phyloP scores from a whole-genome alignment of 1,284 basidiomycete species.

The Fomitopsis palustris region DNA sequence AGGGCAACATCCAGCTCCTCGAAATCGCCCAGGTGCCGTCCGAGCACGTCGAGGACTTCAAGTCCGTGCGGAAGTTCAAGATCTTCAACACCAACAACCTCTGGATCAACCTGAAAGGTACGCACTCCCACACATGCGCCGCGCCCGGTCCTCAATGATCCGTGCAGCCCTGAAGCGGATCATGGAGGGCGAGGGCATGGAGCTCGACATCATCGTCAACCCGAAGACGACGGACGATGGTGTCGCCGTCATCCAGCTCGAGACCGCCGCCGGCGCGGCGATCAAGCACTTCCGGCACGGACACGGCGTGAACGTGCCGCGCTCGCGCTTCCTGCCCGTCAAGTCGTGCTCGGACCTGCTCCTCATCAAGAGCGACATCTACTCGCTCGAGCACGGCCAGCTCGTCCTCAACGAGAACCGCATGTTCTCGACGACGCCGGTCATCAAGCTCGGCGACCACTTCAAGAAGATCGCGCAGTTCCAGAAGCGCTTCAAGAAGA shows the following conservation, averaged over 20 bases:
- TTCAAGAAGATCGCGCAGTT: conserved; percentile 93
- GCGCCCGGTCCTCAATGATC: not conserved
- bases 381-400: conserved; percentile 91
- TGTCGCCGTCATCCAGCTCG: conserved; percentile 73
- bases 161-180: conserved; percentile 75
- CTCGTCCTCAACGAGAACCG: conserved; percentile 86
- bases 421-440: conserved; percentile 92
- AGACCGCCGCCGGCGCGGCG: conserved; percentile 95
- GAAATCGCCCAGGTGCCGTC: conserved; percentile 98
- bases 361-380: conserved; percentile 95
- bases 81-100: conserved; percentile 98
- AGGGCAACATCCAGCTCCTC: conserved; percentile 89
- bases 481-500: conserved; percentile 97
- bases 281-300: conserved; percentile 96
- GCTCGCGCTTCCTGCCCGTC: conserved; percentile 94
- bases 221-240: conserved; percentile 89
- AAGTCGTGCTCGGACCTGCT: conserved; percentile 89
- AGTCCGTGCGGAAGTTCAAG: conserved; percentile 92
- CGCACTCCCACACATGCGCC: conserved; percentile 34
- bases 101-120: conserved; percentile 90
- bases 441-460: conserved; percentile 94
- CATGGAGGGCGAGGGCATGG: conserved; percentile 90
- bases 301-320: conserved; percentile 96
- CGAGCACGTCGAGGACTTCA: conserved; percentile 98
- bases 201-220: conserved; percentile 93